Base-by-base conservation (phyloP, 768 basidiomycete genomes). In the Psilocybe cubensis region DNA sequence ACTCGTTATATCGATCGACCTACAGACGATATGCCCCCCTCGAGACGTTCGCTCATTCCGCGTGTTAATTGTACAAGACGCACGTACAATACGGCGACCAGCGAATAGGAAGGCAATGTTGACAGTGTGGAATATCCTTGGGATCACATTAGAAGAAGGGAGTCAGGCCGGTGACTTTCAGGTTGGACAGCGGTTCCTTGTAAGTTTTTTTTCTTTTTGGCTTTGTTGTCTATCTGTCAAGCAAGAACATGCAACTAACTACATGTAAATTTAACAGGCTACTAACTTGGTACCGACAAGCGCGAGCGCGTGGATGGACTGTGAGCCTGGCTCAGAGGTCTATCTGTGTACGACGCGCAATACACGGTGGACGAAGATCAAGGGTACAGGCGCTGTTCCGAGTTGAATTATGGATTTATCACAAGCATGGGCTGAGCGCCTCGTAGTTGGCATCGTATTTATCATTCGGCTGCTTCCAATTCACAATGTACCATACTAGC, bases 101-200 rank as follows among this genome's bases (percentile, higher is more conserved):
- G 74, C 83, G 7, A 75, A 81, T 57, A 81, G 92, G 48, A 78
- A 73, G 1, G 94, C 87, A 0, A 90, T 92, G 67, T 62, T 98
- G 52, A 95, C 89, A 0, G 81, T 96, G 3, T 95, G 92, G 92
- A 92, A 96, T 64, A 87, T 83, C 2, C 72, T 83, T 3, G 74
- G 74, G 11, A 57, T 89, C 24, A 75, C 73, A 0, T 63, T 76
- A n/a, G 74, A 74, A 21, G 87, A 89, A 59, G 83, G 78, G 4
- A 76, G 70, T n/a, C 66, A 69, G 52, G 66, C 79, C 48, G 78
- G 85, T 29, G 58, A 74, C 4, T 84, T 96, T 59, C 72, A 76
- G 42, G 78, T 79, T 27, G 89, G 91, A 1, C 83, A 88, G 66
- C 74, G 84, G 53, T 95, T 87, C 66, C 64, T 87, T 66, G 92